These are phyloP conservation scores for Quercus phellos DNA, from an alignment of 331 rosid species.

Conservation along the genomic window DNA sequence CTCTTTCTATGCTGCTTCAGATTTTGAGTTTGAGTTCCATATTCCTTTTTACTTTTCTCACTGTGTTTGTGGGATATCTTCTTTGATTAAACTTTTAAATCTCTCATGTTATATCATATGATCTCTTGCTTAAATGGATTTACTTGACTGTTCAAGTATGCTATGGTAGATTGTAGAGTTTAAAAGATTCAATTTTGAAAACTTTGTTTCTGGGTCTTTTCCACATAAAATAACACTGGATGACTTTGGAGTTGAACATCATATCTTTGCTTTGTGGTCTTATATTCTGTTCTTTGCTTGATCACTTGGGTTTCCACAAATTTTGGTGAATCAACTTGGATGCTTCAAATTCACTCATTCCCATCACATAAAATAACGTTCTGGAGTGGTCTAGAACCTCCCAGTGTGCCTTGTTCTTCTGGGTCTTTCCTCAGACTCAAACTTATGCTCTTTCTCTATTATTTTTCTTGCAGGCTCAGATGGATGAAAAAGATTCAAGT, in stretches of 20 bases:
- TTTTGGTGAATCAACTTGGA: neutral
- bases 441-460: constrained; percentile 21
- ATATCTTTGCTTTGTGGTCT: constrained; percentile 20
- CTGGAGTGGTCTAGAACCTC: constrained; percentile 18
- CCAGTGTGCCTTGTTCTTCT: constrained; percentile 11
- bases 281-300: constrained; percentile 28
- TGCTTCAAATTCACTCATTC: constrained; percentile 20
- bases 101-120: neutral
- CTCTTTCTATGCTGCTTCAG: neutral
- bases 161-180: constrained; percentile 6
- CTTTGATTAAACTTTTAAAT: neutral
- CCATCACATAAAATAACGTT: constrained; percentile 49
- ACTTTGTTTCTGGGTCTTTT: constrained; percentile 19
- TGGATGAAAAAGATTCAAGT: constrained; percentile 32
- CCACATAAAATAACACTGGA: constrained; percentile 44
- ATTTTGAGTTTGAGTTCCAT: neutral
- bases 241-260: neutral
- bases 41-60: neutral
- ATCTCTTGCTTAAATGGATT: neutral
- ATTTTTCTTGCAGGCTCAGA: constrained; percentile 29
- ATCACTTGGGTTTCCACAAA: constrained; percentile 16
- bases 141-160: neutral
- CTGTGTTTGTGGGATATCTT: neutral
- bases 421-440: constrained; percentile 13
- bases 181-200: constrained; percentile 13